Evolutionary conservation across 768 basidiomycete genomes (phyloP).

Genomic region (Collybiopsis confluens): DNA sequence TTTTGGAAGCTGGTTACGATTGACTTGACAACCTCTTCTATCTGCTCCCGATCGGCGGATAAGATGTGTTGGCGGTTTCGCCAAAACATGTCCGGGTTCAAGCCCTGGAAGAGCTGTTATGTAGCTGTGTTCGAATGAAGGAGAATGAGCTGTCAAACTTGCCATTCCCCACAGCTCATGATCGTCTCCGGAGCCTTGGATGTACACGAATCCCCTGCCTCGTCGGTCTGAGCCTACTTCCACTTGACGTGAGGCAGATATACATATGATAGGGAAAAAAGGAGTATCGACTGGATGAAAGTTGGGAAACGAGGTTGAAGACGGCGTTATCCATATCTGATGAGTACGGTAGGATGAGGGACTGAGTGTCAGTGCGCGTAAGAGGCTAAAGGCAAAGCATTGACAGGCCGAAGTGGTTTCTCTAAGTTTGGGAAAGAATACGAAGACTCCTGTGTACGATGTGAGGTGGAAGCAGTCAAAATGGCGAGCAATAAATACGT

Average conservation of each 20-base stretch:
- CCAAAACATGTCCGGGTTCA: slow-evolving; percentile 78
- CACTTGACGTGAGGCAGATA: slow-evolving; percentile 79
- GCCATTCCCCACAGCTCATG: slow-evolving; percentile 89
- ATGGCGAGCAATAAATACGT: slow-evolving; percentile 39
- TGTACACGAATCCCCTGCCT: slow-evolving; percentile 71
- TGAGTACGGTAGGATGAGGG: too few species aligned
- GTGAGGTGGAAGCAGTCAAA: not conserved
- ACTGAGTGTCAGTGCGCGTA: not conserved
- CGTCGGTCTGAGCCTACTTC: slow-evolving; percentile 58
- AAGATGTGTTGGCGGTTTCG: slow-evolving; percentile 46
- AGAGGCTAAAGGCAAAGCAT: not conserved
- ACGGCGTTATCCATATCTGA: slow-evolving; percentile 76
- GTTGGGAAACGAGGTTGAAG: slow-evolving; percentile 46
- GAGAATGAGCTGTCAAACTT: slow-evolving; percentile 4
- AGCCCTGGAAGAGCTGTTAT: slow-evolving; percentile 57
- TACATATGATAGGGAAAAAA: slow-evolving; percentile 74
- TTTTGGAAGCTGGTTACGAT: not conserved
- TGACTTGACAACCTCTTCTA: slow-evolving; percentile 40
- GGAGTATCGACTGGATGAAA: slow-evolving; percentile 21
- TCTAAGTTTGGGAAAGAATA: slow-evolving; percentile 59
- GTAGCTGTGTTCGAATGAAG: slow-evolving; percentile 2
- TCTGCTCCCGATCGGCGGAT: slow-evolving; percentile 36
- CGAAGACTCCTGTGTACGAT: slow-evolving; percentile 53
- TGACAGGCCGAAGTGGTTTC: slow-evolving; percentile 63
- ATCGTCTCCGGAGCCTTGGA: slow-evolving; percentile 95